Conservation (phyloP, 208 protist genomes). For the Vickermania spadyakhi region DNA sequence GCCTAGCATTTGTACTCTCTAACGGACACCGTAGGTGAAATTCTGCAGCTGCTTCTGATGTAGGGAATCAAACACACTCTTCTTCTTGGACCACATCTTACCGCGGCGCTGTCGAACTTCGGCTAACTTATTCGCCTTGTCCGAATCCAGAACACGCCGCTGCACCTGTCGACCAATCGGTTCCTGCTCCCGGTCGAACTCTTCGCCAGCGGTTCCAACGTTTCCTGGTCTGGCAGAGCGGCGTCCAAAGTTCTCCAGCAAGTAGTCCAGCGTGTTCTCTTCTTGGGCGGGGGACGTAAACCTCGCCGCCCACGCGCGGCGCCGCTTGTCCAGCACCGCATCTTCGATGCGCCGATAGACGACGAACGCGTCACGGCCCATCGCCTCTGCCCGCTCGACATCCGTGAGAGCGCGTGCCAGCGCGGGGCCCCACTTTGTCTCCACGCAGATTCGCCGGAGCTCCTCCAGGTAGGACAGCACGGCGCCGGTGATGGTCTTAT, state of each 20-base stretch:
- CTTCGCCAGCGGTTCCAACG: slow-evolving; percentile 63
- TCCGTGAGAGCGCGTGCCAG: slow-evolving; percentile 61
- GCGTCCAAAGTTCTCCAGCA: slow-evolving; percentile 86
- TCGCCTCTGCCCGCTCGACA: slow-evolving; percentile 49
- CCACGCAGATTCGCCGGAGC: slow-evolving; percentile 50
- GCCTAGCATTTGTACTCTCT: slow-evolving; percentile 5
- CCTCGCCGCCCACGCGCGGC: slow-evolving; percentile 66
- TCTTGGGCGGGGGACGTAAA: slow-evolving; percentile 81
- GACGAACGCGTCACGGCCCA: slow-evolving; percentile 62
- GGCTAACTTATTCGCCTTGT: slow-evolving; percentile 73
- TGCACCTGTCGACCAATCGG: slow-evolving; percentile 86
- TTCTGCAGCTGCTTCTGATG: slow-evolving; percentile 87
- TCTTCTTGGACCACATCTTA: slow-evolving; percentile 82
- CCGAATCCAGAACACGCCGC: slow-evolving; percentile 72
- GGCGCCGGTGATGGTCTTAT: slow-evolving; percentile 78
- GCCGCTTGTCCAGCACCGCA: slow-evolving; percentile 69
- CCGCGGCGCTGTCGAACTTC: slow-evolving; percentile 61
- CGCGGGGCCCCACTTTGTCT: slow-evolving; percentile 60
- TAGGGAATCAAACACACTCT: slow-evolving; percentile 69
- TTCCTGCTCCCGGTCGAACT: slow-evolving; percentile 89
- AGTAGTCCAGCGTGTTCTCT: slow-evolving; percentile 81
- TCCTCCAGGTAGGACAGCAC: slow-evolving; percentile 70
- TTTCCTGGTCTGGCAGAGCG: slow-evolving; percentile 53
- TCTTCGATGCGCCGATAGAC: slow-evolving; percentile 79
- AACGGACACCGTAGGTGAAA: slow-evolving; percentile 69